Base-by-base conservation (phyloP, 2,329 filamentous ascomycete species). In the Penicillium sp. region DNA sequence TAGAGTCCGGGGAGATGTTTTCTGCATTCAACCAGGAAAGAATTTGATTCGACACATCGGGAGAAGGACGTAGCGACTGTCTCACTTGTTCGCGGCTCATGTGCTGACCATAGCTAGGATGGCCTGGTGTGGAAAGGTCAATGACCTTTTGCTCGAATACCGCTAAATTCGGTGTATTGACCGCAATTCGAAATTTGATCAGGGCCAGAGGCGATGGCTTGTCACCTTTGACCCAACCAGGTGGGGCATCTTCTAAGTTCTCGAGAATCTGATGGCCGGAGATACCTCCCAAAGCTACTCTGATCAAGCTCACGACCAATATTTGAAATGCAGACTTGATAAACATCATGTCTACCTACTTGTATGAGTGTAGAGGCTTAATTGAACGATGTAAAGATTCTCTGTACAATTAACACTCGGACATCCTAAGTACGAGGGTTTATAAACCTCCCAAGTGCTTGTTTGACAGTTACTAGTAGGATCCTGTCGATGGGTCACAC, bases 1-100 rank as follows among this genome's bases (percentile, higher is more conserved):
- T 77, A 3, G 75, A 72, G 3, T 72, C 57, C 3, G 68, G 56
- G 2, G 77, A 63, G 29, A 89, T 74, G 35, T 79, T 81, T 53
- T 82, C 78, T 24, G 75, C 66, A 29, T 73, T 64, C 14, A 90
- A 76, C 86, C 87, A 90, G 7, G 71, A 67, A 3, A 83, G 61
- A 19, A 89, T 79, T 2, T 76, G 75, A 27, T 76, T 67, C 14
- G 79, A 79, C 3, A 81, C 79, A 22, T 79, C 75, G 0, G 74
- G 68, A 3, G 77, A 73, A 0, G 86, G 84, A 19, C 81, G 81
- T 39, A 86, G 74, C 53, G 84, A 77, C 0, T 76, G 73, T 29
- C 81, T 80, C 35, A 89, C 70, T 63, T 88, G 80, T 33, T 86
- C 79, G n/a, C 82, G 81, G 56, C 81, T 84, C 72, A 90, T 73